Percentiles rank a stretch among this genome's conserved stretches.
These are phyloP conservation scores for Ormosia semicastrata DNA, from an alignment of 306 rosid species.

Conservation along the genomic window DNA sequence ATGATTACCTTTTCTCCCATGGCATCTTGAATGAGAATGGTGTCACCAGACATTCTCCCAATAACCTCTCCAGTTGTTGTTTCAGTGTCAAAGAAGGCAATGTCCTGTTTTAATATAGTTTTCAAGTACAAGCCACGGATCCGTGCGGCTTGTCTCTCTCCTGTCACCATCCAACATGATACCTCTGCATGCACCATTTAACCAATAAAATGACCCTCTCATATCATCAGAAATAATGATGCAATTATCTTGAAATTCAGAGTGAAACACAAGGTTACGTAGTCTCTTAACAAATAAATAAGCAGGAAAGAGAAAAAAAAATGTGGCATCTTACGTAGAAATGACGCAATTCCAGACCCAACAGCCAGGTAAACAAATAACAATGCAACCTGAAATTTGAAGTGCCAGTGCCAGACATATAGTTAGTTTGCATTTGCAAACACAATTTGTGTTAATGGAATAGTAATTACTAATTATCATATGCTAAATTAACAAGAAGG, in stretches of 20 bases:
- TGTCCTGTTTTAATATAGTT: conserved; percentile 77
- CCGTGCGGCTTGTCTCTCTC: conserved; percentile 84
- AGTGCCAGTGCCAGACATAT: not conserved
- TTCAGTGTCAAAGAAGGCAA: conserved; percentile 83
- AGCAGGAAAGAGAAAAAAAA: not conserved
- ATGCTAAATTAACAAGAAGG: not conserved
- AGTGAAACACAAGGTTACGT: not conserved
- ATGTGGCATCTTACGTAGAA: conserved; percentile 64
- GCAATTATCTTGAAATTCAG: not conserved
- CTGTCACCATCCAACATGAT: conserved; percentile 89
- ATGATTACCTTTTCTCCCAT: conserved; percentile 80
- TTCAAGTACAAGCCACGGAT: conserved; percentile 78
- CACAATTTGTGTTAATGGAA: not conserved
- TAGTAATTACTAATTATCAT: not conserved
- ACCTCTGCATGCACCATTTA: conserved; percentile 62
- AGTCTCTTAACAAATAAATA: not conserved
- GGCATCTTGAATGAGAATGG: conserved; percentile 88
- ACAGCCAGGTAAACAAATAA: conserved; percentile 65
- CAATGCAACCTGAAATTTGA: conserved; percentile 50
- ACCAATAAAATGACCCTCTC: conserved; percentile 1
- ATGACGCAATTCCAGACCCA: conserved; percentile 60
- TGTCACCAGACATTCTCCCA: conserved; percentile 94
- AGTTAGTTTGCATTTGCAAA: not conserved
- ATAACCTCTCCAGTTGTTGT: conserved; percentile 79
- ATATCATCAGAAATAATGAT: not conserved